These are phyloP conservation scores for Mycosarcoma maydis DNA, from an alignment of 1,284 basidiomycete genomes.

Conservation along the genomic window DNA sequence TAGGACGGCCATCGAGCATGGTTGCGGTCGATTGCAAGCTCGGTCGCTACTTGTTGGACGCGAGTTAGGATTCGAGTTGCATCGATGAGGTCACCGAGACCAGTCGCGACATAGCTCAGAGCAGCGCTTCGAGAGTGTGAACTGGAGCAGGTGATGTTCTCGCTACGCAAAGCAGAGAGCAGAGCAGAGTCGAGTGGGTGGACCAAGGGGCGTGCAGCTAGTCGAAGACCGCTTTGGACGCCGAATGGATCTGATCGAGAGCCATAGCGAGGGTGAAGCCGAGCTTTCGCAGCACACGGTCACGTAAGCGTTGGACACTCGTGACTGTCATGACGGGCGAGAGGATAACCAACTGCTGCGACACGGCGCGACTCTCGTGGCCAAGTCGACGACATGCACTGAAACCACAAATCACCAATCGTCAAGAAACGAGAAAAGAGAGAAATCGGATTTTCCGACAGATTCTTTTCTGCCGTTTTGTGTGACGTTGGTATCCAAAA, in stretches of 20 bases:
- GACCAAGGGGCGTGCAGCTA: neutral
- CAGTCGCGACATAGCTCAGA: neutral
- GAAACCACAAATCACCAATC: no score
- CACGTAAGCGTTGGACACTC: no score
- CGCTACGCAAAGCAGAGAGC: neutral
- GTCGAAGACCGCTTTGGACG: neutral
- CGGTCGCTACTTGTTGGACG: neutral
- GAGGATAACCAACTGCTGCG: no score
- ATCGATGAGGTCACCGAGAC: slow-evolving; percentile 10
- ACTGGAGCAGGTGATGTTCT: no score
- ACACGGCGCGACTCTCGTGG: slow-evolving; percentile 2
- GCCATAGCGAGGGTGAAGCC: neutral
- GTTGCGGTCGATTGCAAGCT: slow-evolving; percentile 28
- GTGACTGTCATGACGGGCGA: no score
- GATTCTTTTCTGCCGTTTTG: neutral
- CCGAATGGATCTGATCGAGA: neutral
- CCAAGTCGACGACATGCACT: neutral
- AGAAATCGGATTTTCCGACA: neutral
- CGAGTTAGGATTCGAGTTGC: no score
- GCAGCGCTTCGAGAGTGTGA: no score
- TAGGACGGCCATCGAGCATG: neutral
- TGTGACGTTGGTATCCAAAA: no score
- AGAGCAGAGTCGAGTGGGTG: no score
- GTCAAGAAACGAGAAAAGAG: neutral
- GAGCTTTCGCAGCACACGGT: no score